phyloP scores from a whole-genome alignment of 2,329 filamentous ascomycete genomes.

The Lasiodiplodia sp. region DNA sequence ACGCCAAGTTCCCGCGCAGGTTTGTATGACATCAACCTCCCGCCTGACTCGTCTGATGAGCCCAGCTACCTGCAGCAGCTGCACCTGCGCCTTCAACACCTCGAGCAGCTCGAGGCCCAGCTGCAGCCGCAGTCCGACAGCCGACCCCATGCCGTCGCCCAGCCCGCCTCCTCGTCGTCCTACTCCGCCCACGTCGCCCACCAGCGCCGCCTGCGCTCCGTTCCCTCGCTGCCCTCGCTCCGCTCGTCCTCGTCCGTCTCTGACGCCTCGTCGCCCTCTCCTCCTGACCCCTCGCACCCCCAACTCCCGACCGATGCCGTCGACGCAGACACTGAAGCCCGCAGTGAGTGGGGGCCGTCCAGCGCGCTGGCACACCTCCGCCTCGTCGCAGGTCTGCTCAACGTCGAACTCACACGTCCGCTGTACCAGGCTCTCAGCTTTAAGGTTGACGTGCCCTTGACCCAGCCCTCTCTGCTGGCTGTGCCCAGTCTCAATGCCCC shows the following conservation, averaged over 20 bases:
- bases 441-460: conserved; percentile 24
- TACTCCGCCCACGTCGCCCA: conserved; percentile 4
- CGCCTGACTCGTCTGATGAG: neutral
- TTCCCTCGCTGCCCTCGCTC: conserved; percentile 19
- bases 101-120: conserved; percentile 19
- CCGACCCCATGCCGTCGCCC: neutral
- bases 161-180: neutral
- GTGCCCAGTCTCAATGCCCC: neutral
- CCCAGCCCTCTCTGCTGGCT: neutral
- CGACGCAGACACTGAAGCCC: neutral
- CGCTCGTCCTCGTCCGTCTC: conserved; percentile 16
- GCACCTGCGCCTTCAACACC: conserved; percentile 25
- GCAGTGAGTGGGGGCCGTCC: conserved; percentile 28
- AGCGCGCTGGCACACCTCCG: conserved; percentile 25
- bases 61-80: conserved; percentile 28
- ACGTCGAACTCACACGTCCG: conserved; percentile 24
- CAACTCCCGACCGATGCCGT: neutral
- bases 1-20: conserved; percentile 28
- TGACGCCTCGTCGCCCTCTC: neutral
- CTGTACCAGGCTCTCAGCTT: conserved; percentile 22
- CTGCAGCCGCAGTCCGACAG: neutral
- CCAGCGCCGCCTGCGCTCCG: conserved; percentile 20
- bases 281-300: neutral
- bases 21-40: conserved; percentile 9
- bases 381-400: conserved; percentile 23